phyloP scores from a whole-genome alignment of 768 basidiomycete species.

The Amanita jacksonii region DNA sequence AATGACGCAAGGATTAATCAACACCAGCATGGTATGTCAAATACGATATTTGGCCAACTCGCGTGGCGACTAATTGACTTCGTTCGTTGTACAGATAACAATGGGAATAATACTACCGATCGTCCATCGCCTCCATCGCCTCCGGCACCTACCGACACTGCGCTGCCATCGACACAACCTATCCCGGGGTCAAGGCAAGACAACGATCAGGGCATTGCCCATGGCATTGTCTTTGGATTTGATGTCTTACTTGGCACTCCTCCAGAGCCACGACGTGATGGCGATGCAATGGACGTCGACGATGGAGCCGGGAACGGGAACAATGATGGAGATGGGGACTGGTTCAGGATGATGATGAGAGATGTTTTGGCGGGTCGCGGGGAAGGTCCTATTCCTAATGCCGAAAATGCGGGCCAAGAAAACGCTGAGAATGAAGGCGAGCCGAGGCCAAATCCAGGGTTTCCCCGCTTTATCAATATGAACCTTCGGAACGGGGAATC shows the following conservation, averaged over 20 bases:
- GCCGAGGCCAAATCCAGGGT: not conserved
- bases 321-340: not conserved
- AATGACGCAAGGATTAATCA: too few species aligned
- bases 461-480: conserved; percentile 7
- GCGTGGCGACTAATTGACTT: too few species aligned
- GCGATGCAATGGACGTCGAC: conserved; percentile 4
- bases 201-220: conserved; percentile 1
- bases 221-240: conserved; percentile 10
- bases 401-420: not conserved
- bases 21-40: too few species aligned
- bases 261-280: not conserved
- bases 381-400: not conserved
- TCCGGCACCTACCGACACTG: not conserved
- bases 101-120: too few species aligned
- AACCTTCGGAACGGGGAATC: conserved; percentile 5
- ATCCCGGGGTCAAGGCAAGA: not conserved
- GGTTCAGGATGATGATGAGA: conserved; percentile 5
- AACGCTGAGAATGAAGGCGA: not conserved
- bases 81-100: too few species aligned
- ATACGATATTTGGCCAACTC: too few species aligned
- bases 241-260: conserved; percentile 13
- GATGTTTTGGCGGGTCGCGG: not conserved
- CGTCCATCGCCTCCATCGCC: not conserved
- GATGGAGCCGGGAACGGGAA: not conserved
- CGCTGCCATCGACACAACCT: not conserved